Evolutionary conservation across 176 grass and related monocot genomes (phyloP).

Genomic region (Bothriochloa decipiens): DNA sequence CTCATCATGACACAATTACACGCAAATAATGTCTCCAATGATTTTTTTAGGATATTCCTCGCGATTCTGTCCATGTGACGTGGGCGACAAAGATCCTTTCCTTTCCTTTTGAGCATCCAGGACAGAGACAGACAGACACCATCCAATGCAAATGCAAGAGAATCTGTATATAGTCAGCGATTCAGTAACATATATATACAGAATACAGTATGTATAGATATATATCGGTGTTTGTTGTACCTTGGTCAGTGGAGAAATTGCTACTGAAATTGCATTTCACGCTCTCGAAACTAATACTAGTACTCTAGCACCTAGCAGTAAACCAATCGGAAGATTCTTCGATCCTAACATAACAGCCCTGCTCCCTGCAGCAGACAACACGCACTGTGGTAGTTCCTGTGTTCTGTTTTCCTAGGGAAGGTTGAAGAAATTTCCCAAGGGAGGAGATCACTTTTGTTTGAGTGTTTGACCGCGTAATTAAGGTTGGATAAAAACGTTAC

Average conservation of each 20-base stretch:
- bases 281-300: not conserved
- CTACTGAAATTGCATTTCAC: not conserved
- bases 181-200: not conserved
- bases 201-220: not conserved
- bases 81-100: slow-evolving; percentile 46
- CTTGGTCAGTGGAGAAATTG: slow-evolving; percentile 5
- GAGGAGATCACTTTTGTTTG: not conserved
- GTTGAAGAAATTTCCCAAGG: not conserved
- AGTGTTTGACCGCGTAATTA: not conserved
- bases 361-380: not conserved
- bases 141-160: not conserved
- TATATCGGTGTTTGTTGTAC: not conserved
- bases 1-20: slow-evolving; percentile 47
- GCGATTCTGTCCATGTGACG: slow-evolving; percentile 40
- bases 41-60: slow-evolving; percentile 41
- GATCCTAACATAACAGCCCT: not conserved
- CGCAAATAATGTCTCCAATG: slow-evolving; percentile 24
- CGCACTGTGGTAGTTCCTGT: not conserved
- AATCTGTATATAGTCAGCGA: not conserved
- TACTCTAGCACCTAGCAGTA: not conserved
- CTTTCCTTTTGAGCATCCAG: slow-evolving; percentile 32
- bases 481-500: not conserved
- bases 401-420: not conserved
- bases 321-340: not conserved
- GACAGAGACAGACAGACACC: slow-evolving; percentile 23